These are phyloP conservation scores for Auricularia sp. DNA, from an alignment of 768 basidiomycete genomes.

Conservation along the genomic window DNA sequence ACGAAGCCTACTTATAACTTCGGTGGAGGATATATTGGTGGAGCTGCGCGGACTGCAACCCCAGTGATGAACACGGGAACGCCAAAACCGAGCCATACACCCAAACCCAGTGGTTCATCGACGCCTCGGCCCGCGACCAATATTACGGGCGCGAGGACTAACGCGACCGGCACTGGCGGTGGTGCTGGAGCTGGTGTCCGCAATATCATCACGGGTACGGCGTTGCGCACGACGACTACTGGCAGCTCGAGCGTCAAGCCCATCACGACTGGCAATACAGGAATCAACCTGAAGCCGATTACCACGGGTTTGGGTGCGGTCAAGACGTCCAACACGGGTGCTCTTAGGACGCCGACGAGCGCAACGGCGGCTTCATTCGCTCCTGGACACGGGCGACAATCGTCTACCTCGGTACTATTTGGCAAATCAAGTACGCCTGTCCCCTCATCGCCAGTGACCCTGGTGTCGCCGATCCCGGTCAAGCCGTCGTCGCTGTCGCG, in stretches of 20 bases:
- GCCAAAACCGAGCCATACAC: neutral
- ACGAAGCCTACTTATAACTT: neutral
- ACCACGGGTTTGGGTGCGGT: neutral
- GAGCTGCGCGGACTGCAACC: neutral
- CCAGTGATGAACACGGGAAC: neutral
- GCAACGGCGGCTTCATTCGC: neutral
- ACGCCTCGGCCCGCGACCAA: too few species aligned
- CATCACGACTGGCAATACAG: neutral
- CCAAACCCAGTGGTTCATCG: too few species aligned
- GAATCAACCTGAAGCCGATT: neutral
- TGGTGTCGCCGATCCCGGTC: neutral
- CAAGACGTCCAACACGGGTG: neutral
- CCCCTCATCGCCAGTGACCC: neutral
- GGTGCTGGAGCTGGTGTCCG: neutral
- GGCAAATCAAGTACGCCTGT: neutral
- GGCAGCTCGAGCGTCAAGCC: neutral
- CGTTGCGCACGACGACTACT: neutral
- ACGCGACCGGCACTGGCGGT: neutral
- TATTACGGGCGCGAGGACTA: too few species aligned
- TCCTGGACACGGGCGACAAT: neutral
- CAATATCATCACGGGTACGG: neutral
- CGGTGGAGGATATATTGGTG: neutral
- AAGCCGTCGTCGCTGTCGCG: neutral
- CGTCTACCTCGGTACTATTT: neutral
- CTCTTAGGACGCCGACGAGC: neutral